phyloP scores from a whole-genome alignment of 768 basidiomycete genomes.

The Boletus subcaerulescens region DNA sequence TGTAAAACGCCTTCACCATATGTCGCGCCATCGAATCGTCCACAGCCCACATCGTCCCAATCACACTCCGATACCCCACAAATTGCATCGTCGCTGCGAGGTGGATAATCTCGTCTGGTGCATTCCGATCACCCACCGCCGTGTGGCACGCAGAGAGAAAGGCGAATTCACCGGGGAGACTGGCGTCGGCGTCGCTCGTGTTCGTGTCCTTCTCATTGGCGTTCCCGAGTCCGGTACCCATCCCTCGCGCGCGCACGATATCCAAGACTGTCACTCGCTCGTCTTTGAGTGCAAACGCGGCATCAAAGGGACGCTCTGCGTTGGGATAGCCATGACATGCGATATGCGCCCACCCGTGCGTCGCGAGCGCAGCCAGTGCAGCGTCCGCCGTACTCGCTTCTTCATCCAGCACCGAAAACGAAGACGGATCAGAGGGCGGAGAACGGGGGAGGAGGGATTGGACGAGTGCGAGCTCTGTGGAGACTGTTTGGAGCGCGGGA shows the following conservation, averaged over 20 bases:
- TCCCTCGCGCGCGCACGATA: constrained; percentile 14
- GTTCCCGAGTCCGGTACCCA: too few species aligned
- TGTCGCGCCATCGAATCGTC: constrained; percentile 21
- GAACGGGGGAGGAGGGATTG: constrained; percentile 12
- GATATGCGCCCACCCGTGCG: constrained; percentile 29
- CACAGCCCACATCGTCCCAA: constrained; percentile 36
- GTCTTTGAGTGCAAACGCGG: constrained; percentile 26
- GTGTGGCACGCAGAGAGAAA: constrained; percentile 38
- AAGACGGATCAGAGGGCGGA: neutral
- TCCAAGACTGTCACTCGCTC: constrained; percentile 20
- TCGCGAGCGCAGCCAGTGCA: constrained; percentile 12
- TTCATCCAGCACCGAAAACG: constrained; percentile 10
- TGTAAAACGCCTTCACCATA: constrained; percentile 26
- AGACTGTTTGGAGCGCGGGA: constrained; percentile 13
- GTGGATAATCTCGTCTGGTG: constrained; percentile 34
- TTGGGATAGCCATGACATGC: constrained; percentile 32
- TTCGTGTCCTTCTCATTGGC: neutral
- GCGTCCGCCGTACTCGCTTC: constrained; percentile 11
- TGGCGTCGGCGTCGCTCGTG: neutral
- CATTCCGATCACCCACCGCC: constrained; percentile 15
- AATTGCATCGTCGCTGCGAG: constrained; percentile 38
- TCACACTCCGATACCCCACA: constrained; percentile 33
- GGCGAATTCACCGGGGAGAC: constrained; percentile 19
- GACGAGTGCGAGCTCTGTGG: constrained; percentile 20
- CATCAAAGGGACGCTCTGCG: constrained; percentile 22